Base-by-base conservation (phyloP, 192 early-diverging fungal species). In the Jimgerdemannia flammicorona region DNA sequence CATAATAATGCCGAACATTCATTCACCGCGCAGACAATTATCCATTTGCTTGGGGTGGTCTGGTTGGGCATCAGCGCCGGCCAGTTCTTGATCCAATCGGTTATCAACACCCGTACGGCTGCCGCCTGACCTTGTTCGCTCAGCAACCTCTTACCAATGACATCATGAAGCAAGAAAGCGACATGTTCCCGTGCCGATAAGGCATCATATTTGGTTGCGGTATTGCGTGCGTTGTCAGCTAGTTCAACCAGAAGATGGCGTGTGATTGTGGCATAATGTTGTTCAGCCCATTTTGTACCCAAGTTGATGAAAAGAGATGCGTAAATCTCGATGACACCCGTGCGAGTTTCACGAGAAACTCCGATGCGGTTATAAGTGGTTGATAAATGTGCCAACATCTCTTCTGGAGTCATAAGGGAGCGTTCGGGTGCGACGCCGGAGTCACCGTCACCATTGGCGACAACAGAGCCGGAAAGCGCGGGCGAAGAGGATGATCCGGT, bases 281-380 rank as follows among this genome's bases (percentile, higher is more conserved):
- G 65, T 74, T 94, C 95, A 3, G 95, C 87, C 65, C 90, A 89
- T 3, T 79, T 77, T 3, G 89, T 78, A 18, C 95, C 96, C 3
- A 95, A 84, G 74, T 89, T 80, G 43, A 88, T 81, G 66, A 95
- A 90, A 3, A 96, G 74, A 2, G 88, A 84, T 0, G 91, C 88
- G 82, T 96, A 97, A 4, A 90, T 84, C 75, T 97, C 93, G 11
- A 95, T 79, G 2, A 97, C 85, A 14, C 93, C 96, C 0, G 93
- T 85, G 0, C 92, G 88, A 11, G 89, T 83, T 49, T 97, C 95
- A 10, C 89, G 85, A 1, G 93, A 86, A 0, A 89, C 80, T 39
- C 89, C 88, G 8, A 86, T 72, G 11, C 88, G 86, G 44, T 83
- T 81, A 77, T 93, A 95, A 3, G 86, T 77, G 3, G 59, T 70